These are phyloP conservation scores for Kentomonas sorsogonicus DNA, from an alignment of 208 protist species.

Conservation along the genomic window DNA sequence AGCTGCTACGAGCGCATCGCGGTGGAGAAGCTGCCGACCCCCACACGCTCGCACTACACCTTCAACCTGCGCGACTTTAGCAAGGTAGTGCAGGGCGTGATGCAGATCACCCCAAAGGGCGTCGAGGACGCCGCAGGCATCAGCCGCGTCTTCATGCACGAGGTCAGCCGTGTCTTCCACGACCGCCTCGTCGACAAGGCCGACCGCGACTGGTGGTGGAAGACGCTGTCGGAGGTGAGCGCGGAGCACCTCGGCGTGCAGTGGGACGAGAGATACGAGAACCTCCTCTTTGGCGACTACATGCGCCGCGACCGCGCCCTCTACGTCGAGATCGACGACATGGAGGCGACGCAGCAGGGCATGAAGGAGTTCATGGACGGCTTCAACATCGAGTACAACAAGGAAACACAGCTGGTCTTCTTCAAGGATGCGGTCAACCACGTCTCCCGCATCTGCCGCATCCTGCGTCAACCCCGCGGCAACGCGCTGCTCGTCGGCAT, in stretches of 20 bases:
- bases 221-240: conserved; percentile 52
- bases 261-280: conserved; percentile 58
- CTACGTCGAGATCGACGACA: conserved; percentile 70
- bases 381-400: conserved; percentile 92
- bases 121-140: conserved; percentile 71
- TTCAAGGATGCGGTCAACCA: conserved; percentile 97
- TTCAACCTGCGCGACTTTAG: conserved; percentile 98
- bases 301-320: conserved; percentile 85
- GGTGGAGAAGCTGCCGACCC: conserved; percentile 94
- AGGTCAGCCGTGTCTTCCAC: conserved; percentile 94
- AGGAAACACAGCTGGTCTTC: conserved; percentile 93
- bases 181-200: conserved; percentile 93
- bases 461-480: conserved; percentile 95
- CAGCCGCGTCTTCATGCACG: conserved; percentile 92
- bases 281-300: conserved; percentile 89
- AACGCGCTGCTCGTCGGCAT: conserved; percentile 96
- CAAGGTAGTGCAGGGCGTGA: conserved; percentile 96
- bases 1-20: conserved; percentile 93
- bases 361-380: conserved; percentile 86
- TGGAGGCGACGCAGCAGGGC: conserved; percentile 39
- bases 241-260: conserved; percentile 44
- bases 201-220: conserved; percentile 92
- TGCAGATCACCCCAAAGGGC: conserved; percentile 76
- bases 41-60: conserved; percentile 97
- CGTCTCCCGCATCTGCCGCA: conserved; percentile 93